phyloP scores from a whole-genome alignment of 257 asterid species.

The Solanum raphanifolium region DNA sequence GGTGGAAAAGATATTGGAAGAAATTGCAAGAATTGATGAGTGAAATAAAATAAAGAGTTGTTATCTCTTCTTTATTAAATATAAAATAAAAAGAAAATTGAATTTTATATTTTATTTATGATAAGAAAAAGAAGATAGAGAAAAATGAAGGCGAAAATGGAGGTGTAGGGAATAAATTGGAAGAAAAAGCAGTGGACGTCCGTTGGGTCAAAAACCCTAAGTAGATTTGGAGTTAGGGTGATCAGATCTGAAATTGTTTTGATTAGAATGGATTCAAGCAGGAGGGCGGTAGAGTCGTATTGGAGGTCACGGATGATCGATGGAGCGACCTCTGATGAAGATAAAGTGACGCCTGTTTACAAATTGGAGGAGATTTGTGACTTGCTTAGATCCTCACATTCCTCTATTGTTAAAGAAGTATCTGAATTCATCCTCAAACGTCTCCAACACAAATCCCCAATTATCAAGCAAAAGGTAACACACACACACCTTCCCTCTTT shows the following conservation, averaged over 20 bases:
- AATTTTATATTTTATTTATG: no score
- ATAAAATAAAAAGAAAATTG: no score
- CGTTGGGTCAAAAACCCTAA: not conserved
- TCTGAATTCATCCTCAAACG: slow-evolving; percentile 88
- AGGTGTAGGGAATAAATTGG: not conserved
- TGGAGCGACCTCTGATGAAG: slow-evolving; percentile 88
- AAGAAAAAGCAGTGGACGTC: not conserved
- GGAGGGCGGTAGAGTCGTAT: slow-evolving; percentile 97
- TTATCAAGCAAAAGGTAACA: slow-evolving; percentile 71
- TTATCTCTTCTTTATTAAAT: not conserved
- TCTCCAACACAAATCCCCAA: slow-evolving; percentile 86
- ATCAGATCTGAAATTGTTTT: not conserved
- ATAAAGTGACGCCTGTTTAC: slow-evolving; percentile 93
- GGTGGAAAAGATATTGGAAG: not conserved
- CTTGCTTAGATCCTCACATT: slow-evolving; percentile 72
- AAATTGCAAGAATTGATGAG: not conserved
- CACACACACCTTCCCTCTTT: not conserved
- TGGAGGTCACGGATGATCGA: slow-evolving; percentile 89
- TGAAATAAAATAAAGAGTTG: not conserved
- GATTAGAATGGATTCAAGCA: slow-evolving; percentile 74
- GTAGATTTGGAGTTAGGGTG: not conserved
- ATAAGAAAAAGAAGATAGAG: no score
- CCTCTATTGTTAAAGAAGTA: slow-evolving; percentile 72
- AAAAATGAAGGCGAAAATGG: not conserved
- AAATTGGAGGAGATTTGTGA: slow-evolving; percentile 91